phyloP scores from a whole-genome alignment of 2,329 filamentous ascomycete genomes.

The Trichophyton verrucosum region DNA sequence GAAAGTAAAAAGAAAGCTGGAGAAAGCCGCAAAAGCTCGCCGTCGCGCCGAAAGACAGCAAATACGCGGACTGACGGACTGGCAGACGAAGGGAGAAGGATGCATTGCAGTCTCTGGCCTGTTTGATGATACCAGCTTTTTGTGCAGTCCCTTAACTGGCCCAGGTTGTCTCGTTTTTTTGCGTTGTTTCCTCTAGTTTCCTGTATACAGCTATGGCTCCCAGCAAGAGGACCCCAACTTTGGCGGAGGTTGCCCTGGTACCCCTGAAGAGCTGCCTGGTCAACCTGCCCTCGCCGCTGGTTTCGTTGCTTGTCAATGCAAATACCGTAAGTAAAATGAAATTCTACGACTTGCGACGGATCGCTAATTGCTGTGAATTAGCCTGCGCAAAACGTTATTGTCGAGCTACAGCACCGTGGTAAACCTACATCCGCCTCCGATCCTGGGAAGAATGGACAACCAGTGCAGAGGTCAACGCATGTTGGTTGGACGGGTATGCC shows the following conservation, averaged over 20 bases:
- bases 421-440: slow-evolving; percentile 37
- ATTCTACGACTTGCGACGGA: not conserved
- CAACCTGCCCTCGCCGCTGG: slow-evolving; percentile 76
- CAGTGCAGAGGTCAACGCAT: slow-evolving; percentile 59
- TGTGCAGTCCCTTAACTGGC: not conserved
- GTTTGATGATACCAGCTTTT: not conserved
- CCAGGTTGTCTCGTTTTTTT: not conserved
- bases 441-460: slow-evolving; percentile 35
- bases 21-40: not conserved
- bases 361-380: slow-evolving; percentile 26
- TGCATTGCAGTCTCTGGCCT: not conserved
- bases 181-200: not conserved
- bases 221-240: slow-evolving; percentile 44
- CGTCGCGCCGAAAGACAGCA: not conserved
- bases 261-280: slow-evolving; percentile 90
- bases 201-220: slow-evolving; percentile 26
- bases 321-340: slow-evolving; percentile 57
- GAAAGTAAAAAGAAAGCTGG: not conserved
- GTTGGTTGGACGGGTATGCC: slow-evolving; percentile 97
- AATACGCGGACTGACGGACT: not conserved
- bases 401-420: slow-evolving; percentile 68
- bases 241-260: slow-evolving; percentile 72
- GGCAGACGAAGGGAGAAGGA: not conserved
- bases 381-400: slow-evolving; percentile 89
- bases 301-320: slow-evolving; percentile 72